These are phyloP conservation scores for Lagenidium giganteum DNA, from an alignment of 352 stramenopile species.

Conservation along the genomic window DNA sequence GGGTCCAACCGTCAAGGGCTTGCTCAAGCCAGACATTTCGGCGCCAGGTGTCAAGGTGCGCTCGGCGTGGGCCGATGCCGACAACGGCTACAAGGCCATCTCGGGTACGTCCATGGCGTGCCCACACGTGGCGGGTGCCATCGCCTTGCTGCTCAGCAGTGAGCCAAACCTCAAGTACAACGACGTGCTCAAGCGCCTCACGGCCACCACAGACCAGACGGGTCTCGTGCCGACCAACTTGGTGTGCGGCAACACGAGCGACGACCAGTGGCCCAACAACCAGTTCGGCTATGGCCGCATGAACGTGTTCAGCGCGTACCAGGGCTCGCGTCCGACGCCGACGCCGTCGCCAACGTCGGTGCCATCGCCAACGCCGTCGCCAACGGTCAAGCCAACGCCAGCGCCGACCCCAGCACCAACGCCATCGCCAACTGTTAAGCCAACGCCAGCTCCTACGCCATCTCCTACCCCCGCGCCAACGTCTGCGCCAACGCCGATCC, in stretches of 20 bases:
- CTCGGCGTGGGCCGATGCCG: conserved; percentile 10
- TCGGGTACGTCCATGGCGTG: conserved; percentile 29
- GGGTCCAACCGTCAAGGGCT: conserved; percentile 4
- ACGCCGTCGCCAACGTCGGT: conserved; percentile 1
- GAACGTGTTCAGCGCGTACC: conserved; percentile 10
- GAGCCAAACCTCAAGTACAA: conserved; percentile 20
- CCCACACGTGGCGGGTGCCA: conserved; percentile 22
- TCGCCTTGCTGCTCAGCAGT: conserved; percentile 22
- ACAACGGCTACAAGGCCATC: conserved; percentile 18
- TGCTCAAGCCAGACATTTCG: conserved; percentile 27
- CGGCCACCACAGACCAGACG: conserved; percentile 1
- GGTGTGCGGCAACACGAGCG: conserved; percentile 10
- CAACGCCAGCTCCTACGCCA: neutral
- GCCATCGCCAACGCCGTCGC: neutral
- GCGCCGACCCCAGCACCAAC: neutral
- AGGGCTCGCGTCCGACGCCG: conserved; percentile 1
- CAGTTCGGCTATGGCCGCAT: conserved; percentile 25
- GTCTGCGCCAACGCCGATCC: neutral
- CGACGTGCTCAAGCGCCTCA: conserved; percentile 10
- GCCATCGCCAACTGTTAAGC: neutral
- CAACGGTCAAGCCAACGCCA: neutral
- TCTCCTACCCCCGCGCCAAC: conserved; percentile 1
- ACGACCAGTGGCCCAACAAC: conserved; percentile 25
- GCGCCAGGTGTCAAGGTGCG: conserved; percentile 20
- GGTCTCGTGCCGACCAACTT: conserved; percentile 1